A percentile compares a stretch with the other conserved stretches of the same genome.
Conservation (phyloP, 148 eudicot genomes). For the Silene latifolia region DNA sequence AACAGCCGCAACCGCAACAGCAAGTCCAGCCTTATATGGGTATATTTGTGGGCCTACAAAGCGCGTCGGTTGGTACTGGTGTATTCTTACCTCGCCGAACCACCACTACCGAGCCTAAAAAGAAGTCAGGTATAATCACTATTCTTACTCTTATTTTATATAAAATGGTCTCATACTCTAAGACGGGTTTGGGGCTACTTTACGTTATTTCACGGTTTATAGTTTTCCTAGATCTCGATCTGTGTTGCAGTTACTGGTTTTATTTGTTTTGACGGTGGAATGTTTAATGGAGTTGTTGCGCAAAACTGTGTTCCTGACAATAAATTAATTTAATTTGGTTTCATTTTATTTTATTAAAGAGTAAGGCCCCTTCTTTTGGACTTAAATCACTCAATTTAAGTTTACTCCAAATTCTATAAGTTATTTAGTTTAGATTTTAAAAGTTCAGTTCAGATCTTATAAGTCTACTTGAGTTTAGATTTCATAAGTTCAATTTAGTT, state of each 20-base stretch:
- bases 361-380: no score
- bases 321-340: no score
- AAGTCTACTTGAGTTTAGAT: no score
- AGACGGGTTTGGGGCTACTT: background rate
- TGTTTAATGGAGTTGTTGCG: background rate
- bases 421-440: no score
- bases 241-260: background rate
- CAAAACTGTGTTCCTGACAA: background rate
- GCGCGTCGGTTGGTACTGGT: conserved; percentile 60
- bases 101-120: conserved; percentile 35
- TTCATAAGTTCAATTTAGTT: no score
- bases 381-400: no score
- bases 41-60: conserved; percentile 33
- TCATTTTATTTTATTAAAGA: no score
- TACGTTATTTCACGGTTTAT: background rate
- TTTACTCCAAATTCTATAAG: no score
- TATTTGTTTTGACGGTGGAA: conserved; percentile 12
- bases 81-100: conserved; percentile 62
- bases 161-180: no score
- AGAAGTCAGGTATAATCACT: conserved; percentile 40
- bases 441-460: no score
- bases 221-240: background rate
- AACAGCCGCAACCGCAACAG: background rate
- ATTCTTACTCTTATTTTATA: background rate
- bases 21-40: conserved; percentile 33